Evolutionary conservation across 148 eudicot species (phyloP).

Genomic region (Camellia japonica): DNA sequence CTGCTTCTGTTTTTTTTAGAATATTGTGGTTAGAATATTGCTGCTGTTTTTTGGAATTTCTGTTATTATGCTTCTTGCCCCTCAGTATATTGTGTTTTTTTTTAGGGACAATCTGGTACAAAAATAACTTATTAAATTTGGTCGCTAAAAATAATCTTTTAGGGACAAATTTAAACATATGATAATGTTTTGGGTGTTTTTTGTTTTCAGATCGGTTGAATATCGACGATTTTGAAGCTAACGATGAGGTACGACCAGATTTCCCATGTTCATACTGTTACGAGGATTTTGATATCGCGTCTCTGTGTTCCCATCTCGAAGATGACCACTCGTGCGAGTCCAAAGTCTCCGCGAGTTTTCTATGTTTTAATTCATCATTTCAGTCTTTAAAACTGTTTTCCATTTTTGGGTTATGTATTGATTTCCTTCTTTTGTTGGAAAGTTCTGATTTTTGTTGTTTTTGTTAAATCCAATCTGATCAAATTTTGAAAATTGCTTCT

Average conservation of each 20-base stretch:
- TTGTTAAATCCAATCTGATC: background rate
- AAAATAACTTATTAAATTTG: too few relatives aligned
- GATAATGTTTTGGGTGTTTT: slow-evolving; percentile 16
- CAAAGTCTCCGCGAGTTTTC: slow-evolving; percentile 55
- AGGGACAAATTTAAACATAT: too few relatives aligned
- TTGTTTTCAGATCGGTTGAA: slow-evolving; percentile 62
- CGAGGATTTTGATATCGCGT: slow-evolving; percentile 75
- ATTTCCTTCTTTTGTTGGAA: background rate
- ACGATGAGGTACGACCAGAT: slow-evolving; percentile 74
- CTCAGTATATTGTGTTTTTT: too few relatives aligned
- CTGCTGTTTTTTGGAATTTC: too few relatives aligned
- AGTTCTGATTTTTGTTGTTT: background rate
- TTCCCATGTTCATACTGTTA: slow-evolving; percentile 85
- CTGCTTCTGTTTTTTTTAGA: too few relatives aligned
- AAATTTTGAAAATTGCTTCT: background rate
- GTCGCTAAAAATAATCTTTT: too few relatives aligned
- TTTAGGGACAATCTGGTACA: too few relatives aligned
- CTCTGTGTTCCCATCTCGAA: slow-evolving; percentile 81
- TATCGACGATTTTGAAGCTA: slow-evolving; percentile 74
- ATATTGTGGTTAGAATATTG: too few relatives aligned
- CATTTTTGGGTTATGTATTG: background rate
- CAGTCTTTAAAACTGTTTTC: background rate
- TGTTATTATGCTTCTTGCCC: too few relatives aligned
- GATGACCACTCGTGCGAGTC: slow-evolving; percentile 78
- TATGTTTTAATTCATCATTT: background rate